Evolutionary conservation across 2,329 filamentous ascomycete genomes (phyloP).

Genomic region (Scolecobasidium constrictum): DNA sequence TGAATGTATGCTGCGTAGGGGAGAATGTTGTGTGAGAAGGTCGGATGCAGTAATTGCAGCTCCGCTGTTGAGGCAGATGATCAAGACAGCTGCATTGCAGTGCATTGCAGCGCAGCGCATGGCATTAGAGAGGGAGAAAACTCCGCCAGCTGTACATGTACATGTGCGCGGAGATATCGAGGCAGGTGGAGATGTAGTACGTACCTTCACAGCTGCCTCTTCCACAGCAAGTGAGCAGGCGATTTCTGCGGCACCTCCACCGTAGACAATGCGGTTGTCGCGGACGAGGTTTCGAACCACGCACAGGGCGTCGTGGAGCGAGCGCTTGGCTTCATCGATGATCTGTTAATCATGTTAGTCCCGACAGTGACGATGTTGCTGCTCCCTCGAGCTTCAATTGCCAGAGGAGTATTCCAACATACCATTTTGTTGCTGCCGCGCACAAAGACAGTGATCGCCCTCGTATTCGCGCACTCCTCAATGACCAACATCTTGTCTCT

Average conservation of each 20-base stretch:
- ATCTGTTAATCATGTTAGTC: constrained; percentile 46
- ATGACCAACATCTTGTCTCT: constrained; percentile 99
- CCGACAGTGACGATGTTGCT: background rate
- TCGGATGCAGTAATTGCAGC: background rate
- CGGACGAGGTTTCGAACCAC: constrained; percentile 92
- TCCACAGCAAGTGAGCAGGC: constrained; percentile 94
- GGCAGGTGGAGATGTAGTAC: no score
- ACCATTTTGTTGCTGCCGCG: constrained; percentile 99
- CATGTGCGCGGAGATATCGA: no score
- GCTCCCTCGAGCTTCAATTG: background rate
- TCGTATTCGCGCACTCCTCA: constrained; percentile 95
- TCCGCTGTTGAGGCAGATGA: background rate
- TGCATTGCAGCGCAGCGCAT: no score
- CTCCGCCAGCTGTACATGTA: no score
- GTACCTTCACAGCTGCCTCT: constrained; percentile 74
- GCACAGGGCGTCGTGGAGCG: constrained; percentile 92
- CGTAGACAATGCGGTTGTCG: constrained; percentile 96
- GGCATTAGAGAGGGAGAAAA: no score
- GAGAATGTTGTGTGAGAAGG: background rate
- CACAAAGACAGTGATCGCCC: constrained; percentile 93
- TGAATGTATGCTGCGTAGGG: constrained; percentile 7
- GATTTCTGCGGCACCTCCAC: constrained; percentile 92
- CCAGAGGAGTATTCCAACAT: constrained; percentile 11
- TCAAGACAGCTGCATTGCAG: no score
- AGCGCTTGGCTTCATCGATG: constrained; percentile 97